Percentiles rank a stretch among this genome's conserved stretches.
Conservation (phyloP, 768 basidiomycete species). For the Amanita rubescens region DNA sequence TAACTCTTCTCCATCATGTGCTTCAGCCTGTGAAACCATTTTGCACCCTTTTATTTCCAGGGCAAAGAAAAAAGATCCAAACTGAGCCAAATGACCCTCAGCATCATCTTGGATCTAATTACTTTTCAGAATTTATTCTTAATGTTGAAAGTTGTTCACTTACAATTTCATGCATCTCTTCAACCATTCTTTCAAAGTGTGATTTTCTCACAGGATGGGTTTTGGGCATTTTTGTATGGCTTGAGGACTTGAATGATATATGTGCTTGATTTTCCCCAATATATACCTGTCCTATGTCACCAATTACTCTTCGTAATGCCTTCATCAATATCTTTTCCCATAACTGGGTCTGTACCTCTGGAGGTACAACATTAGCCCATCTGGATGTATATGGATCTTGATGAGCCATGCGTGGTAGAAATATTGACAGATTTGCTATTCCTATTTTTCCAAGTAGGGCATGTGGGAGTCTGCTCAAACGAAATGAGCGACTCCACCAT, state of each 20-base stretch:
- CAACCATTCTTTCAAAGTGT: neutral
- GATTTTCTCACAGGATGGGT: slow-evolving; percentile 7
- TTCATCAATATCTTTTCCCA: neutral
- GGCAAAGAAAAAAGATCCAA: slow-evolving; percentile 16
- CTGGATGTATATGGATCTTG: neutral
- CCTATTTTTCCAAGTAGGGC: neutral
- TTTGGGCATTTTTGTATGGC: too few species aligned
- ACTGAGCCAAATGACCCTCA: slow-evolving; percentile 2
- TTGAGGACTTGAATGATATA: too few species aligned
- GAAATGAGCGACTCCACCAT: neutral
- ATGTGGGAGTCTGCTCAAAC: neutral
- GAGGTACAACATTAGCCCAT: neutral
- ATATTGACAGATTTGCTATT: neutral
- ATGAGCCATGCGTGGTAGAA: neutral
- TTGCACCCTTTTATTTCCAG: slow-evolving; percentile 14
- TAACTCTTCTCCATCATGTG: neutral
- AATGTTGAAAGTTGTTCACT: neutral
- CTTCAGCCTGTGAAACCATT: neutral
- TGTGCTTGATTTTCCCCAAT: neutral
- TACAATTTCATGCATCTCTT: slow-evolving; percentile 2
- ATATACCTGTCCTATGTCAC: neutral
- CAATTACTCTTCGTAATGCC: neutral
- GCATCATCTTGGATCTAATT: neutral
- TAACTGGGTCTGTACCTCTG: neutral
- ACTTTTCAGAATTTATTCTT: neutral